Evolutionary conservation across 208 protist genomes (phyloP).

Genomic region (Tetramitus jugosus): DNA sequence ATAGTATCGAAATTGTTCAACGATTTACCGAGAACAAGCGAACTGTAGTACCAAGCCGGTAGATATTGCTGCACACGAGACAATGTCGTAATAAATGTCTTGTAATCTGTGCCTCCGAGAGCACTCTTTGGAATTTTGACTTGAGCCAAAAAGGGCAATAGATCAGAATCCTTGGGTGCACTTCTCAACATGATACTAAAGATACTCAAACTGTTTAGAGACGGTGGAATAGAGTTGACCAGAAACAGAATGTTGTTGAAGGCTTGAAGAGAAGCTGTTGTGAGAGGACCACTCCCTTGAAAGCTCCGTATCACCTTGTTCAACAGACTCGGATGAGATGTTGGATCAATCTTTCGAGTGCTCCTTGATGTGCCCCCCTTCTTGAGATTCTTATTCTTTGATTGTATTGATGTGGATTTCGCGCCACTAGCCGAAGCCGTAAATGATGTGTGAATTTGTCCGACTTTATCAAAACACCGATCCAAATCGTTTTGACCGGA

Average conservation of each 20-base stretch:
- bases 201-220: constrained; percentile 12
- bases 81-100: constrained; percentile 23
- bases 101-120: constrained; percentile 23
- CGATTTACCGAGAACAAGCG: constrained; percentile 7
- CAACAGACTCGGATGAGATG: neutral
- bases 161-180: constrained; percentile 18
- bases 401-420: no score
- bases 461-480: no score
- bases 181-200: constrained; percentile 26
- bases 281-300: neutral
- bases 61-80: constrained; percentile 7
- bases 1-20: constrained; percentile 18
- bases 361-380: no score
- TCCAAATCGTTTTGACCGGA: no score
- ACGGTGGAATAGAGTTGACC: constrained; percentile 22
- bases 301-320: constrained; percentile 10
- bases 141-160: constrained; percentile 25
- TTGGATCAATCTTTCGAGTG: no score
- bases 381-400: no score
- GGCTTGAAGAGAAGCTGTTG: constrained; percentile 17
- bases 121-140: constrained; percentile 26
- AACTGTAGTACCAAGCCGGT: constrained; percentile 25
- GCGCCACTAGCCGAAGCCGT: no score
- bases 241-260: constrained; percentile 29
- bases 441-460: no score